Evolutionary conservation across 257 asterid species (phyloP).

Genomic region (Paulownia fortunei): DNA sequence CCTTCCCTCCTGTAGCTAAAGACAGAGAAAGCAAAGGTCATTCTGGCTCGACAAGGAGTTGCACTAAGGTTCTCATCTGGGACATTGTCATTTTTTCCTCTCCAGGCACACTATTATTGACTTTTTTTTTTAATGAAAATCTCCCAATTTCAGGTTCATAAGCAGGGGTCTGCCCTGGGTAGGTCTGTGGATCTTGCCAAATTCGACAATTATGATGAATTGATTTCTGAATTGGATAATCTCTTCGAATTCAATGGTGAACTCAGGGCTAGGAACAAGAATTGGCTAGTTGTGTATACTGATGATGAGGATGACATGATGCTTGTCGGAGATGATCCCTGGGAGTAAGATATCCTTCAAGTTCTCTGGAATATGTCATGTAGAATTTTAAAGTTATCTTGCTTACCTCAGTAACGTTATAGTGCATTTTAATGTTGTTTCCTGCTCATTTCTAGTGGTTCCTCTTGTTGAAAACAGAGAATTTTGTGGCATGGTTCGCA

Average conservation of each 20-base stretch:
- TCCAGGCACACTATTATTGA: background rate
- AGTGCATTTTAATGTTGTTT: background rate
- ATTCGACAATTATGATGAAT: conserved; percentile 73
- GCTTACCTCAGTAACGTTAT: background rate
- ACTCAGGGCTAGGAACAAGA: conserved; percentile 65
- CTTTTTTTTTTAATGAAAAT: background rate
- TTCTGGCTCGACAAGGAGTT: conserved; percentile 82
- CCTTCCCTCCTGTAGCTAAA: conserved; percentile 41
- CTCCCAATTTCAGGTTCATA: conserved; percentile 75
- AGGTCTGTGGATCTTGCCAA: conserved; percentile 94
- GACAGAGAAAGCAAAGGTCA: conserved; percentile 71
- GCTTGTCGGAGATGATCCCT: conserved; percentile 99
- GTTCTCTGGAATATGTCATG: background rate
- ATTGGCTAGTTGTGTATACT: conserved; percentile 90
- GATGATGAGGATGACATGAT: conserved; percentile 99
- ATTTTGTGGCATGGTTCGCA: conserved; percentile 90
- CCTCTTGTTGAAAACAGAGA: conserved; percentile 56
- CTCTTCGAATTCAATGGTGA: conserved; percentile 91
- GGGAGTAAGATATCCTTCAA: conserved; percentile 72
- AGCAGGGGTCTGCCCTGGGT: conserved; percentile 96
- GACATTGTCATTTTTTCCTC: background rate
- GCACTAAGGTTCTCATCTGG: conserved; percentile 81
- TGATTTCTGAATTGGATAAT: conserved; percentile 78
- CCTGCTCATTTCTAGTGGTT: background rate
- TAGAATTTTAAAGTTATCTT: background rate